Evolutionary conservation across 805 yeast genomes (phyloP).

Genomic region (Schwanniomyces vanrijiae): DNA sequence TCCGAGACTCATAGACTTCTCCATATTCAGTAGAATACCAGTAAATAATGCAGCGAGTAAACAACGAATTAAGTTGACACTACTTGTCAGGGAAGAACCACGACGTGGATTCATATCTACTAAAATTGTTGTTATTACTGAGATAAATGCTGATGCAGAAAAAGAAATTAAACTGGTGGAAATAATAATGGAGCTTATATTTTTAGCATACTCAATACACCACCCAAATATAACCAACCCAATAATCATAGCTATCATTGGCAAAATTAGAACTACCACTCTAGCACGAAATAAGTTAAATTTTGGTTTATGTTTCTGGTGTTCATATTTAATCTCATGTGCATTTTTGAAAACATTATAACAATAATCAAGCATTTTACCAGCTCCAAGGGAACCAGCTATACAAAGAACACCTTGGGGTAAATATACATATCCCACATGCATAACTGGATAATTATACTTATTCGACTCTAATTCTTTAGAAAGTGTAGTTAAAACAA

Average conservation of each 20-base stretch:
- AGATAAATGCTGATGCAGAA: conserved; percentile 57
- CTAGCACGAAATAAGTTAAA: conserved; percentile 61
- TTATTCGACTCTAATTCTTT: conserved; percentile 45
- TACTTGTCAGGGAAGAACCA: conserved; percentile 73
- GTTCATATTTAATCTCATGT: conserved; percentile 24
- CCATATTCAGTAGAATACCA: conserved; percentile 67
- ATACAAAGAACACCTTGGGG: conserved; percentile 73
- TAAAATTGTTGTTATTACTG: conserved; percentile 61
- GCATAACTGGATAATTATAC: conserved; percentile 52
- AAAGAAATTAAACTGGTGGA: conserved; percentile 57
- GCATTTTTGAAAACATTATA: conserved; percentile 35
- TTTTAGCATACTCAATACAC: conserved; percentile 54
- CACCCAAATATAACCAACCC: conserved; percentile 59
- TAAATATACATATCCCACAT: conserved; percentile 70
- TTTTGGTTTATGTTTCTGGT: conserved; percentile 26
- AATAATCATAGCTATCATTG: conserved; percentile 37
- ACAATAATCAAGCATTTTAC: conserved; percentile 53
- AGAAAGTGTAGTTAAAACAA: conserved; percentile 64
- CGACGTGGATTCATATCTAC: conserved; percentile 75
- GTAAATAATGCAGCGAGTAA: conserved; percentile 67
- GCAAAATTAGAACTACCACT: conserved; percentile 35
- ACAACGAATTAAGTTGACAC: conserved; percentile 73
- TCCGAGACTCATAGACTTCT: conserved; percentile 57
- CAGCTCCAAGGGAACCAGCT: conserved; percentile 58
- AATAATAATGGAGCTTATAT: conserved; percentile 57